Conservation (phyloP, 345 rosid species). For the Nephelium lappaceum region DNA sequence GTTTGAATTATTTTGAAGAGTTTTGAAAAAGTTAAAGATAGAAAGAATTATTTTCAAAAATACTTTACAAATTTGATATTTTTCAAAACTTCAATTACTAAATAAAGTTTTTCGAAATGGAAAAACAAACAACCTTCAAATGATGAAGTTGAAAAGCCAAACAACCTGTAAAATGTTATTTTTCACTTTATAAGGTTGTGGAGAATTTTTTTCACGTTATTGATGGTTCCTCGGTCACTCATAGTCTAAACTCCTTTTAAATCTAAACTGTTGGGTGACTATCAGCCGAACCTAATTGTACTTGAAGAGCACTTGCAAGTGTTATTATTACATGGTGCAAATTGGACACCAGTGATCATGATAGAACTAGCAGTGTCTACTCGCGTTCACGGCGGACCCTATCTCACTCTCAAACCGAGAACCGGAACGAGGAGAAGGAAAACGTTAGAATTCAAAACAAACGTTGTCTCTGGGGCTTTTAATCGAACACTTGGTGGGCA, state of each 20-base stretch:
- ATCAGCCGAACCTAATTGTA: neutral
- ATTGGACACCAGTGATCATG: constrained; percentile 18
- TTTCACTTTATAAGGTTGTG: too few relatives aligned
- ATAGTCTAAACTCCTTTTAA: neutral
- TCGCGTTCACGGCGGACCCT: constrained; percentile 4
- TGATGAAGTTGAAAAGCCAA: too few relatives aligned
- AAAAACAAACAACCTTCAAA: too few relatives aligned
- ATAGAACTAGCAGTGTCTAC: constrained; percentile 24
- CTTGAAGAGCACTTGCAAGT: neutral
- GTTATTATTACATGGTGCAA: constrained; percentile 4
- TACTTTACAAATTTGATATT: too few relatives aligned
- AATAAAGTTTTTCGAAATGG: too few relatives aligned
- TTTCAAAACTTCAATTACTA: too few relatives aligned
- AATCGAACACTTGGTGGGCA: constrained; percentile 50
- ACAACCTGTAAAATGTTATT: too few relatives aligned
- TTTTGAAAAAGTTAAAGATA: too few relatives aligned
- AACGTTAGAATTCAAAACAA: neutral
- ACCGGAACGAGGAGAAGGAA: constrained; percentile 13
- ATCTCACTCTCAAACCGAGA: constrained; percentile 4
- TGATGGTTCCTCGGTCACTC: too few relatives aligned
- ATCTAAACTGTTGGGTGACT: neutral
- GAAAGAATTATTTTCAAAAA: too few relatives aligned
- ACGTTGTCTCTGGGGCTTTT: constrained; percentile 38
- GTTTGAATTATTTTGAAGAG: too few relatives aligned
- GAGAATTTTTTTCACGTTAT: too few relatives aligned